A percentile compares a stretch with the other conserved stretches of the same genome.
phyloP scores from a whole-genome alignment of 768 basidiomycete species.

The Auriscalpium orientale region DNA sequence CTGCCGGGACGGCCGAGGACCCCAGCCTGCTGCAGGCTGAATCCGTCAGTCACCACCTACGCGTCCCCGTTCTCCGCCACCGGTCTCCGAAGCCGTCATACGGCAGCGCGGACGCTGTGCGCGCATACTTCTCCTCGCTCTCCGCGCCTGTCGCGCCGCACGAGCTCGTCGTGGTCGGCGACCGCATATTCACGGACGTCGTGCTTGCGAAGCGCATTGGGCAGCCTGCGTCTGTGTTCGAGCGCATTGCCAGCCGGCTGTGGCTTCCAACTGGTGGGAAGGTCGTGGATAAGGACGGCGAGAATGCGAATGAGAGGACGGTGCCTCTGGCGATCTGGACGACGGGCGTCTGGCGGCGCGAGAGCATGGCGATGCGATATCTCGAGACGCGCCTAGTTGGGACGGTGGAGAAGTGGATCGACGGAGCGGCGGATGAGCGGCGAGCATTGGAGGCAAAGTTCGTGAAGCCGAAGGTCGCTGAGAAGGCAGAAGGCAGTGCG shows the following conservation, averaged over 20 bases:
- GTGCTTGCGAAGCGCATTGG: conserved; percentile 76
- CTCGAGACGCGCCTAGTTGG: conserved; percentile 46
- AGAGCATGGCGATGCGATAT: conserved; percentile 55
- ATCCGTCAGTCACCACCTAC: conserved; percentile 69
- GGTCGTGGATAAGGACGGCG: neutral
- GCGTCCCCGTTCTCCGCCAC: conserved; percentile 80
- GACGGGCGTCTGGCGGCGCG: conserved; percentile 59
- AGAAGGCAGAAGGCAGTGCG: neutral
- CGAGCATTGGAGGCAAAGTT: conserved; percentile 10
- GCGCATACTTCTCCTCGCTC: conserved; percentile 61
- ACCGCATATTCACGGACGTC: conserved; percentile 88
- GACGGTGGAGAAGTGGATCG: conserved; percentile 34
- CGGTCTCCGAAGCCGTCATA: conserved; percentile 70
- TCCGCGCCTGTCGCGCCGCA: conserved; percentile 47
- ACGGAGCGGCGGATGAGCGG: conserved; percentile 9
- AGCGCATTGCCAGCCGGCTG: conserved; percentile 3
- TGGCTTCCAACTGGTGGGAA: conserved; percentile 6
- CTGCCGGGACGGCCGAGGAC: conserved; percentile 77
- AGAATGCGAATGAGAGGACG: neutral
- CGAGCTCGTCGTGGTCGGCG: conserved; percentile 79
- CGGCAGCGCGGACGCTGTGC: conserved; percentile 64
- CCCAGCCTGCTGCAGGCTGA: conserved; percentile 80
- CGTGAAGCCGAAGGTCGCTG: conserved; percentile 8
- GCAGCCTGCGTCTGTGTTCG: conserved; percentile 7
- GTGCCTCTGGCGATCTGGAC: conserved; percentile 69